Base-by-base conservation (phyloP, 345 rosid species). In the Linum lewisii region DNA sequence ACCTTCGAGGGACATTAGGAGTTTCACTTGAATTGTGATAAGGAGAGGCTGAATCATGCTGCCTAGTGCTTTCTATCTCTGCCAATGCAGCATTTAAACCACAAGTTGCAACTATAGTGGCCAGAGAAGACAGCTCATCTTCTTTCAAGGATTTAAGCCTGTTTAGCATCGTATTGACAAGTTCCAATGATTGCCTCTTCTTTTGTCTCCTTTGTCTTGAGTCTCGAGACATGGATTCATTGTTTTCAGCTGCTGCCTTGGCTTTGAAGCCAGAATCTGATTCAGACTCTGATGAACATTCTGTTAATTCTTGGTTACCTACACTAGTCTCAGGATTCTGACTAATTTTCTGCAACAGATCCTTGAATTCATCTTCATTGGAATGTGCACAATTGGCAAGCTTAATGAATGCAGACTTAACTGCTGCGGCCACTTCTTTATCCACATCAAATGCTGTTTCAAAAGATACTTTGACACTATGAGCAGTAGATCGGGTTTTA, bases 361-460 rank as follows among this genome's bases (percentile, higher is more conserved):
- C 90, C 58, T 68, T 79, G 70, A 87, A 60, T 77, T 89, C 96
- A 53, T 88, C 83, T 72, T 81, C 75, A 65, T 81, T 68, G 55
- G 87, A 78, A 57, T 79, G 69, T 32, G 86, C 69, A 56, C 78
- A 78, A 59, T 60, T 74, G 20, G 82, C 85, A 71, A 90, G 90
- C 77, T 73, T 75, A 62, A 69, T 37, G 58, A 90, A 85, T 22
- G 97, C 99, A 63, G 72, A 65, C 74, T 87, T 94, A 56, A 90
- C 95, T 49, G 92, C 96, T 47, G 88, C 81, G 57, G 96, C 88
- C 26, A 94, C 97, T 79, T 94, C 84, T 76, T 87, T 90, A 69
- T 94, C 96, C 0, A 94, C 96, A 63, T 87, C 96, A 68, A 90
- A 90, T 51, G 91, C 84, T 37, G 92, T 87, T 80, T 85, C 90